phyloP scores from a whole-genome alignment of 768 basidiomycete genomes.

The Suillus bovinus region DNA sequence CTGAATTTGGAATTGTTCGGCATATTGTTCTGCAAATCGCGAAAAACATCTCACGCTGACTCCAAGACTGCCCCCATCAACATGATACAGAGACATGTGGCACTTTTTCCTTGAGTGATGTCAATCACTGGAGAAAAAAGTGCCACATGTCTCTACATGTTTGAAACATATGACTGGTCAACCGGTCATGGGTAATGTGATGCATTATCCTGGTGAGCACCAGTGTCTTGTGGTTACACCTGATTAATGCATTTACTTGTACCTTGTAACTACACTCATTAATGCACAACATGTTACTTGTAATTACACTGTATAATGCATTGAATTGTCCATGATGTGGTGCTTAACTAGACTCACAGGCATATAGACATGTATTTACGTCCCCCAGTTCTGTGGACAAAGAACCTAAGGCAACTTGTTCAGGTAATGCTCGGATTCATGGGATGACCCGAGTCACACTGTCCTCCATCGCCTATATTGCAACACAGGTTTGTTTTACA shows the following conservation, averaged over 20 bases:
- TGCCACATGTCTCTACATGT: too few species aligned
- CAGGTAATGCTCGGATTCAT: constrained; percentile 23
- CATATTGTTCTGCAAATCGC: too few species aligned
- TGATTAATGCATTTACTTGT: background rate
- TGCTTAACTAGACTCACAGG: constrained; percentile 15
- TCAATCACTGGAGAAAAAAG: too few species aligned
- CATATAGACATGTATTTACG: constrained; percentile 30
- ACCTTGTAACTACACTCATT: background rate
- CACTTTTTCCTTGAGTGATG: too few species aligned
- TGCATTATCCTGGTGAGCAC: too few species aligned
- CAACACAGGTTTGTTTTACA: constrained; percentile 16
- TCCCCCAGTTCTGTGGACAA: constrained; percentile 32
- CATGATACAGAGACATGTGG: too few species aligned
- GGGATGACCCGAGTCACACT: constrained; percentile 16
- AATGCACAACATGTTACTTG: background rate
- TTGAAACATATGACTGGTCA: too few species aligned
- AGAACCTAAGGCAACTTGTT: constrained; percentile 27
- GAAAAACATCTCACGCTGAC: too few species aligned
- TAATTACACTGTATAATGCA: constrained; percentile 2
- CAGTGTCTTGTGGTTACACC: background rate
- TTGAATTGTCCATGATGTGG: background rate
- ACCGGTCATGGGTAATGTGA: too few species aligned
- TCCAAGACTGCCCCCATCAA: too few species aligned
- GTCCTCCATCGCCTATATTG: constrained; percentile 24
- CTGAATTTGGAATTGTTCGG: too few species aligned